Evolutionary conservation across 306 rosid species (phyloP), one percentile per base, ranked within the genome.

Genomic region (Mimosa bimucronata): DNA sequence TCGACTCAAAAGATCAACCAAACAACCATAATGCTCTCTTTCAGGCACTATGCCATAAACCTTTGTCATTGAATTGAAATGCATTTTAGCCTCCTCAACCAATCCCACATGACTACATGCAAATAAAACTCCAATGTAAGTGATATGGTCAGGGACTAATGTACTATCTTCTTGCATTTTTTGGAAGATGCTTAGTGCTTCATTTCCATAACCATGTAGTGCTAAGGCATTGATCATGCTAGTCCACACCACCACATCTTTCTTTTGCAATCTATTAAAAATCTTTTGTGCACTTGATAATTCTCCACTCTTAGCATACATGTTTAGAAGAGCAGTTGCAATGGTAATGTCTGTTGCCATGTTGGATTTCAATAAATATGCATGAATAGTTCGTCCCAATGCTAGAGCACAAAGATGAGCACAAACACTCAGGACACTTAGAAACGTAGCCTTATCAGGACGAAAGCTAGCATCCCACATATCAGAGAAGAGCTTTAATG

Each of bases 11-110:
- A 94, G 89, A 85, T 90, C 96, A 73, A 90, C 78, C 98, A 89
- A 80, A 88, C 94, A 92, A 74, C 94, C 90, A 61, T 92, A 94
- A 79, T 94, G 98, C 89, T 92, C 96, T 46, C 81, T 86, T 52
- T 75, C 88, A 21, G 91, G 98, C 72, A 77, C 31, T 70, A 89
- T 83, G 67, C 91, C 82, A 13, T 92, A 81, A 52, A 66, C 80
- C 72, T 75, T 45, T 16, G 80, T 83, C 98, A 88, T 90, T 58
- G 81, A 52, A n/a, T 70, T 23, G 55, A 94, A 94, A 58, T 90
- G 89, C 68, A 73, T 85, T 77, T 78, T 66, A 75, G 91, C 93
- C 81, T 90, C 97, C 71, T 89, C 86, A 15, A 92, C 86, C 79
- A 87, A 77, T 46, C 97, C 93, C 38, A 84, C 86, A 82, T 86